Base-by-base conservation (phyloP, 1,284 basidiomycete species). In the Crucibulum cyathiforme region DNA sequence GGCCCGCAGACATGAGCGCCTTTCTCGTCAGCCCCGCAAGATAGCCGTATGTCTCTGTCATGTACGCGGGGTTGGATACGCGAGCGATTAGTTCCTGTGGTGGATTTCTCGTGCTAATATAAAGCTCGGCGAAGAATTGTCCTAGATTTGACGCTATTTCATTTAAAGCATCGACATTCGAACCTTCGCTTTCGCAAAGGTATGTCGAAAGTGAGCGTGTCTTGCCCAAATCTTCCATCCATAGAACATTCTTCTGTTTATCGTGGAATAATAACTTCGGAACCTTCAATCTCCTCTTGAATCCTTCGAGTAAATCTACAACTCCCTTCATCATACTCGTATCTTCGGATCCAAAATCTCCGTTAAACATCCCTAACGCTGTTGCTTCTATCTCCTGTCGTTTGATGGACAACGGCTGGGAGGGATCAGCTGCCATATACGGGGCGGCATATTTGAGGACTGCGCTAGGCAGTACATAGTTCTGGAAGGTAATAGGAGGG, bases 401-500 rank as follows among this genome's bases (percentile, higher is more conserved):
- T 39, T 66, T 53, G n/a, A 71, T 59, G n/a, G 70, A 70, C 59
- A 71, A 53, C 1, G 65, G 48, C 41, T 68, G 67, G 15, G 52
- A 57, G 8, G 71, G 66, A 37, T 70, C 67, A 8, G 62, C 50
- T 0, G 69, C 68, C 24, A 72, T 54, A 37, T 65, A 63, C 0
- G 70, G 71, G 8, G 71, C 71, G 17, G 71, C 69, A 17, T 71
- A 59, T 49, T 72, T 70, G 31, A 72, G 66, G 6, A 71, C 58
- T 8, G 61, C 65, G 24, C 49, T 63, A 36, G 58, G 52, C 17
- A 58, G 31, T 37, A 31, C 45, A 19, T 17, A 54, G 7, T 48
- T 49, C 1, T 52, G 19, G 43, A 53, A 58, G 19, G 41, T 52
- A 17, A 63, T 54, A 10, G 53, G 58, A 24, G 35, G 52, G 7